phyloP scores from a whole-genome alignment of 495 filamentous ascomycete genomes.

The Trypethelium eluteriae region DNA sequence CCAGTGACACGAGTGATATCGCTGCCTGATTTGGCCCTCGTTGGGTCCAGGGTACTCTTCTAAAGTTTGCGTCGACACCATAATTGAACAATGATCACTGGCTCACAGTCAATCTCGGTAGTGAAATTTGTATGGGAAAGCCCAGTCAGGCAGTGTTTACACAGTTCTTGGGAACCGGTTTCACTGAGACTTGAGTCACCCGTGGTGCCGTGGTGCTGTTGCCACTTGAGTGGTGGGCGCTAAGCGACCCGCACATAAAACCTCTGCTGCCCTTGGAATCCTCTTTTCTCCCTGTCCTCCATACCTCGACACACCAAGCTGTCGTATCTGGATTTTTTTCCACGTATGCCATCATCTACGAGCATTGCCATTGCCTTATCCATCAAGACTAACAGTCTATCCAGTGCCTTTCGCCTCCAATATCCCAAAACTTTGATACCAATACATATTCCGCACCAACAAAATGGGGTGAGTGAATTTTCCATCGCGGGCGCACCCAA shows the following conservation, averaged over 20 bases:
- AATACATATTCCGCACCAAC: slow-evolving; percentile 19
- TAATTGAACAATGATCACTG: neutral
- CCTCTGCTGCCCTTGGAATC: slow-evolving; percentile 10
- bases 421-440: slow-evolving; percentile 16
- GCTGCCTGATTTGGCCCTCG: no score
- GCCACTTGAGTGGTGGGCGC: slow-evolving; percentile 5
- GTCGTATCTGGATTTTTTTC: slow-evolving; percentile 12
- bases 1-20: no score
- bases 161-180: neutral
- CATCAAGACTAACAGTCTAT: neutral
- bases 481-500: neutral
- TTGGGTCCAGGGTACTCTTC: no score
- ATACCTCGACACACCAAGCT: slow-evolving; percentile 12
- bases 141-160: neutral
- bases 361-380: neutral
- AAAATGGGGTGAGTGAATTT: slow-evolving; percentile 32
- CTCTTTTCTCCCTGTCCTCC: slow-evolving; percentile 13
- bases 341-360: neutral
- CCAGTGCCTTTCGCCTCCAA: slow-evolving; percentile 13
- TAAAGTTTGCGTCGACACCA: no score
- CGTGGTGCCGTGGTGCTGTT: neutral
- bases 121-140: neutral
- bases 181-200: neutral
- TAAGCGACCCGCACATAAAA: slow-evolving; percentile 13
- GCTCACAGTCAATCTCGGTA: neutral